Base-by-base conservation (phyloP, 805 yeast genomes). In the Cyberlindnera mississippiensis region DNA sequence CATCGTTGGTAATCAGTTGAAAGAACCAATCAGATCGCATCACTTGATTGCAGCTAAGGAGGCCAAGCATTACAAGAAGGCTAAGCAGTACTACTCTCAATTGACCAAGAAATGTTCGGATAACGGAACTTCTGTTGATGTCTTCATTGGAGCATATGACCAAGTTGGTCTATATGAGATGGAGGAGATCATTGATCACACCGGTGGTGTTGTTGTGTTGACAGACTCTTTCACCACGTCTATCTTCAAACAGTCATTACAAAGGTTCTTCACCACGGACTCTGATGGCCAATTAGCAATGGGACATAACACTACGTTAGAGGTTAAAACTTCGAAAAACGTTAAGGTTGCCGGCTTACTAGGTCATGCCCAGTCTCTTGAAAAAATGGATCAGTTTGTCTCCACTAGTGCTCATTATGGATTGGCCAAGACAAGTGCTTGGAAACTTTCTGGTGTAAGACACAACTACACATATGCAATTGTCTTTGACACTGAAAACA, bases 181-280 rank as follows among this genome's bases (percentile, higher is more conserved):
- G 97, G 85, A 88, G 66, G 72, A 82, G 44, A 69, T 91, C 49
- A 77, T 95, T 44, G 84, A 85, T 64, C 72, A 77, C 53, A 89
- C 96, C 8, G 97, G 97, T 50, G 98, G 98, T 66, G 82, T 84
- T 17, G 67, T 91, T 46, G 78, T 91, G 32, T 77, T 90, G 55
- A 76, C 95, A 4, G 98, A 90, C 69, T 89, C 96, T 10, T 91
- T 91, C 70, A 88, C 95, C 32, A 90, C 97, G 12, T 82, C 96
- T 8, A 89, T 90, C 53, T 90, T 90, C 74, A 88, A 89, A 63
- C 96, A 90, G 67, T 84, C 96, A 13, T 85, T 85, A 65, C 78
- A 87, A 62, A 71, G 75, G 52, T 72, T 78, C 46, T 69, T 80
- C 51, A 60, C 57, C 16, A 68, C 65, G 42, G 66, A 63, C 24